Percentiles rank a stretch among this genome's conserved stretches.
Evolutionary conservation across 2,329 filamentous ascomycete species (phyloP).

Genomic region (Emergomyces orientalis): DNA sequence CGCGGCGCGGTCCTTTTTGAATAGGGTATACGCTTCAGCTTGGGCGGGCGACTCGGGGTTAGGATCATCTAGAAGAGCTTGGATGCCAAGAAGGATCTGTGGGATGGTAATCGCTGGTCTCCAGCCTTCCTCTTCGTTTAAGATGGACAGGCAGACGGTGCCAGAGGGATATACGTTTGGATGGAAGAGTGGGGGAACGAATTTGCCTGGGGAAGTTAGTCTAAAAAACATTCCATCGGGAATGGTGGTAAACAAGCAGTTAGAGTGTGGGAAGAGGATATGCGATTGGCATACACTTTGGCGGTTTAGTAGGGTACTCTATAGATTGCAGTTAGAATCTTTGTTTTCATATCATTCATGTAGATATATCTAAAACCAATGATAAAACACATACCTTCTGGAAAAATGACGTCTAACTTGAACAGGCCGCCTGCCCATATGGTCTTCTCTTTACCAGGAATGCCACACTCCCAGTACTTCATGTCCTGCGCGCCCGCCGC

Average conservation of each 20-base stretch:
- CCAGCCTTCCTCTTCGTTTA: constrained; percentile 98
- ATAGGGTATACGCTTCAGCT: constrained; percentile 93
- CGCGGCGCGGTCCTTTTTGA: constrained; percentile 76
- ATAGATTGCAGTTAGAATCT: constrained; percentile 17
- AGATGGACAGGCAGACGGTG: constrained; percentile 90
- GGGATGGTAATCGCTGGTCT: constrained; percentile 98
- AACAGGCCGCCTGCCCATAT: constrained; percentile 97
- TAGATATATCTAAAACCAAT: neutral
- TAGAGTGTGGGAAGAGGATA: neutral
- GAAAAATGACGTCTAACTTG: constrained; percentile 86
- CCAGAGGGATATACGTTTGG: constrained; percentile 98
- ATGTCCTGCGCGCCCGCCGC: constrained; percentile 75
- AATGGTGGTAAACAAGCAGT: neutral
- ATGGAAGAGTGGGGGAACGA: constrained; percentile 89
- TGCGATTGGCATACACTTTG: constrained; percentile 62
- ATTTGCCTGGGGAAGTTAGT: constrained; percentile 61
- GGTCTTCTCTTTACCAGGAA: constrained; percentile 93
- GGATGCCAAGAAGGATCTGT: constrained; percentile 91
- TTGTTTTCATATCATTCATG: neutral
- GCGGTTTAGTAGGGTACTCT: constrained; percentile 98
- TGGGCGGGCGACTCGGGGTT: constrained; percentile 96
- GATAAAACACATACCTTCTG: constrained; percentile 58
- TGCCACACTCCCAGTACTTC: constrained; percentile 92
- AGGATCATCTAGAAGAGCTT: constrained; percentile 89
- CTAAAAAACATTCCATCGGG: constrained; percentile 8